These are phyloP conservation scores for Manihot esculenta DNA, from an alignment of 441 rosid species.

Conservation along the genomic window DNA sequence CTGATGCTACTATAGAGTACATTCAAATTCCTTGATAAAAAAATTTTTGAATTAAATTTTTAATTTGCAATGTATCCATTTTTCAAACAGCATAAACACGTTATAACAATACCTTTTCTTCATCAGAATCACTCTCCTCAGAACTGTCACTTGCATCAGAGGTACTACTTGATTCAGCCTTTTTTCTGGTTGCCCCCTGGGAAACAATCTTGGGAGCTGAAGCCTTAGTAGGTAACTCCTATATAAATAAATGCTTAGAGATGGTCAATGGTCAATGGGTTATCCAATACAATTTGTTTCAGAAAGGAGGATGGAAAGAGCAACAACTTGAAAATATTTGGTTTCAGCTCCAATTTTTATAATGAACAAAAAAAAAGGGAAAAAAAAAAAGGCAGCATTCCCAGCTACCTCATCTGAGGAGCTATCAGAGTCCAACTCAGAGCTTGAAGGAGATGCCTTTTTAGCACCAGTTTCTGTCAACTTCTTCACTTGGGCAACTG, in stretches of 20 bases:
- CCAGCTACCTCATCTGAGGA: slow-evolving; percentile 35
- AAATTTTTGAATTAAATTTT: background rate
- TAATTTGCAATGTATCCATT: background rate
- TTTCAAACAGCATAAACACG: too few relatives aligned
- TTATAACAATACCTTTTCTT: slow-evolving; percentile 14
- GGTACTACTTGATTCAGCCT: slow-evolving; percentile 19
- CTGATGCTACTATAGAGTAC: background rate
- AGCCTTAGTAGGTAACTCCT: background rate
- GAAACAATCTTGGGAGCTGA: slow-evolving; percentile 1
- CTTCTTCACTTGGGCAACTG: background rate
- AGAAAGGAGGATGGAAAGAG: background rate
- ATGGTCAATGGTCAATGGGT: background rate
- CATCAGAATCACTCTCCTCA: slow-evolving; percentile 20
- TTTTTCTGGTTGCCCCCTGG: background rate
- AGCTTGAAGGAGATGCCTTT: background rate
- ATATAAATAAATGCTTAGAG: background rate
- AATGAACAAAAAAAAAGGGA: too few relatives aligned
- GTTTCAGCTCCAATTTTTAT: too few relatives aligned
- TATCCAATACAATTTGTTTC: background rate
- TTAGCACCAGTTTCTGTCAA: background rate
- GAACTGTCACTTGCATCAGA: slow-evolving; percentile 17
- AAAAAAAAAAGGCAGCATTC: background rate
- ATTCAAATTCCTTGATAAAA: background rate
- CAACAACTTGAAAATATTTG: background rate
- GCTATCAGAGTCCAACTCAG: slow-evolving; percentile 3